A percentile compares a stretch with the other conserved stretches of the same genome.
These are phyloP conservation scores for Aspergillus ruber DNA, from an alignment of 2,329 filamentous ascomycete species.

Conservation along the genomic window DNA sequence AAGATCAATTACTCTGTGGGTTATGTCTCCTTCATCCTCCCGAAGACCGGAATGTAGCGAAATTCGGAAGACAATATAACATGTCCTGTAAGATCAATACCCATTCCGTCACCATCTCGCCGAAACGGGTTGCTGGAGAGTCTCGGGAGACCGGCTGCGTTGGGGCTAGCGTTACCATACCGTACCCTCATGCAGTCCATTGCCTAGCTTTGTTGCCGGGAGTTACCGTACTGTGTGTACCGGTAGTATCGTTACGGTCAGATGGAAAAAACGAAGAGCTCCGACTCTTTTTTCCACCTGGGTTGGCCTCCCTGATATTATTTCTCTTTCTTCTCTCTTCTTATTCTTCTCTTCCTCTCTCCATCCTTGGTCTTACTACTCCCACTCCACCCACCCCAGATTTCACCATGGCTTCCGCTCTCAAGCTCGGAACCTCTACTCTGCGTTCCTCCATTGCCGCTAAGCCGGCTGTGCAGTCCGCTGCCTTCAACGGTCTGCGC, in stretches of 20 bases:
- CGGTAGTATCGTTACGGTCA: constrained; percentile 28
- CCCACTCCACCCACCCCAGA: constrained; percentile 25
- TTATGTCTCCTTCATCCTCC: background rate
- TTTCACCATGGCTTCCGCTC: constrained; percentile 70
- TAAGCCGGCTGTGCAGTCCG: constrained; percentile 61
- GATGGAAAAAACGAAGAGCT: constrained; percentile 25
- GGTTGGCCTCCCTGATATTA: constrained; percentile 9
- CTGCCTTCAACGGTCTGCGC: constrained; percentile 74
- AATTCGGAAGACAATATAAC: background rate
- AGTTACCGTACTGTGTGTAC: constrained; percentile 21
- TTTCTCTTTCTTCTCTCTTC: constrained; percentile 28
- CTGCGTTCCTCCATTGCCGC: constrained; percentile 68
- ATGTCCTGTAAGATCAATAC: too few relatives aligned
- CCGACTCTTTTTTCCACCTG: constrained; percentile 14
- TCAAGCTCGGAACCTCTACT: constrained; percentile 74
- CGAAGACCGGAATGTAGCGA: background rate
- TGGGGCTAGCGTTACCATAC: constrained; percentile 22
- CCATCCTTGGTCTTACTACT: constrained; percentile 27
- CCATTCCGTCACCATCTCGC: too few relatives aligned
- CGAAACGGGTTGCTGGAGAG: background rate
- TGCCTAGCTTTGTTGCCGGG: constrained; percentile 7
- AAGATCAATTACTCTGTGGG: background rate
- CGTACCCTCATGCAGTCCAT: constrained; percentile 9
- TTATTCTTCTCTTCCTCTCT: constrained; percentile 24
- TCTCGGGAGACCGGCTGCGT: constrained; percentile 20